These are phyloP conservation scores for Globisporangium paddicum DNA, from an alignment of 352 stramenopile genomes.

Conservation along the genomic window DNA sequence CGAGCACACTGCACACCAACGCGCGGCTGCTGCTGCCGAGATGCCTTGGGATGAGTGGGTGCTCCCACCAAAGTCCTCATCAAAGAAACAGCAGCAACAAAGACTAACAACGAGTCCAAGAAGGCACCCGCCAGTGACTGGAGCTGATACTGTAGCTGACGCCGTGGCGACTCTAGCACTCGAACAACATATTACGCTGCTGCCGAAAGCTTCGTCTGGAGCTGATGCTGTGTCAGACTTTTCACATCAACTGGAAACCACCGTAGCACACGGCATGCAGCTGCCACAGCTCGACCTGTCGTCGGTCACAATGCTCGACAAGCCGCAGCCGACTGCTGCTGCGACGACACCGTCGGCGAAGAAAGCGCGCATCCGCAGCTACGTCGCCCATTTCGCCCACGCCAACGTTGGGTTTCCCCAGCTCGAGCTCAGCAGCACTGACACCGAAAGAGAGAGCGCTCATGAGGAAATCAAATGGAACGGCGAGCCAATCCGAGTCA, in stretches of 20 bases:
- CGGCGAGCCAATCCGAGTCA: constrained; percentile 30
- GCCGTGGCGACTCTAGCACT: not conserved
- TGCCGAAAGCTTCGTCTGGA: too few species aligned
- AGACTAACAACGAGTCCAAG: not conserved
- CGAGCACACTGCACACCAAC: constrained; percentile 2
- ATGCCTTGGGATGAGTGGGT: constrained; percentile 34
- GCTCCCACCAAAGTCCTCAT: constrained; percentile 21
- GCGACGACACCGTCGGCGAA: constrained; percentile 8
- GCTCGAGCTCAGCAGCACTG: not conserved
- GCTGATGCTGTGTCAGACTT: not conserved
- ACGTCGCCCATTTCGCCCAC: constrained; percentile 24
- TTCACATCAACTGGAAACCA: not conserved
- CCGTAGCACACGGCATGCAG: not conserved
- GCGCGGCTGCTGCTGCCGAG: not conserved
- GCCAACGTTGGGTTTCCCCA: constrained; percentile 2
- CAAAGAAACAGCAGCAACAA: constrained; percentile 4
- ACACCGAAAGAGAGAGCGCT: not conserved
- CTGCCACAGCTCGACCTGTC: not conserved
- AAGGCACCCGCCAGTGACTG: not conserved
- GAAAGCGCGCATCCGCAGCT: constrained; percentile 28
- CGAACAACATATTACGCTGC: not conserved
- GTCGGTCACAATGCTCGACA: not conserved
- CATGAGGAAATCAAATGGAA: constrained; percentile 33
- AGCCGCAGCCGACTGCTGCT: not conserved
- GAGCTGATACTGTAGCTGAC: not conserved